phyloP scores from a whole-genome alignment of 139 green algal species.

The Chlorella vulgaris region DNA sequence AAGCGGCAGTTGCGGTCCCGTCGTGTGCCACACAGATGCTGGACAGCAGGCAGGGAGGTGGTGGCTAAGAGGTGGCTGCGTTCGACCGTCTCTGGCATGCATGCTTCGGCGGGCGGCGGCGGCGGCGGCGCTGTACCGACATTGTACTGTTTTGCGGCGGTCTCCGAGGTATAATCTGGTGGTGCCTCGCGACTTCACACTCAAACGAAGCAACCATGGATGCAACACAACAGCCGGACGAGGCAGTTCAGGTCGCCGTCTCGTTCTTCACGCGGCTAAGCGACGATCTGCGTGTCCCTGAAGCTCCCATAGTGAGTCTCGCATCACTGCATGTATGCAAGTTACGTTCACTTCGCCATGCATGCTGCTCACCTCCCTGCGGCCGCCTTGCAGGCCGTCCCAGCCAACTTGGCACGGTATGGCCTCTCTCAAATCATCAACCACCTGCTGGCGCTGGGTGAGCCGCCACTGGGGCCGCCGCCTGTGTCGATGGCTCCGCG shows the following conservation, averaged over 20 bases:
- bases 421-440: slow-evolving; percentile 98
- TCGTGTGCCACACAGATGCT: no score
- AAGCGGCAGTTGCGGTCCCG: no score
- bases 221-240: neutral
- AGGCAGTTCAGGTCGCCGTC: slow-evolving; percentile 78
- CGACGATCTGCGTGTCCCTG: slow-evolving; percentile 68
- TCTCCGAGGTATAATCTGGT: no score
- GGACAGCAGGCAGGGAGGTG: no score
- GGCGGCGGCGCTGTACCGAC: no score
- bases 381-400: slow-evolving; percentile 73
- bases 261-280: slow-evolving; percentile 87
- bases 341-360: neutral
- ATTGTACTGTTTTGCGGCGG: no score
- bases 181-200: no score
- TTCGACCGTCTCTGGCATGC: no score
- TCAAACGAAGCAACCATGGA: neutral
- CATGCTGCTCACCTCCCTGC: neutral
- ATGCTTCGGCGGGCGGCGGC: no score
- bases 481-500: no score
- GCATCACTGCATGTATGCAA: neutral
- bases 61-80: no score
- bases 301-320: slow-evolving; percentile 73
- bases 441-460: slow-evolving; percentile 85
- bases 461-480: slow-evolving; percentile 19
- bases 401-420: slow-evolving; percentile 85